Evolutionary conservation across 1,139 yeast genomes (phyloP), one percentile per base, ranked within the genome.

Genomic region (Debaryomycetaceae sp.): DNA sequence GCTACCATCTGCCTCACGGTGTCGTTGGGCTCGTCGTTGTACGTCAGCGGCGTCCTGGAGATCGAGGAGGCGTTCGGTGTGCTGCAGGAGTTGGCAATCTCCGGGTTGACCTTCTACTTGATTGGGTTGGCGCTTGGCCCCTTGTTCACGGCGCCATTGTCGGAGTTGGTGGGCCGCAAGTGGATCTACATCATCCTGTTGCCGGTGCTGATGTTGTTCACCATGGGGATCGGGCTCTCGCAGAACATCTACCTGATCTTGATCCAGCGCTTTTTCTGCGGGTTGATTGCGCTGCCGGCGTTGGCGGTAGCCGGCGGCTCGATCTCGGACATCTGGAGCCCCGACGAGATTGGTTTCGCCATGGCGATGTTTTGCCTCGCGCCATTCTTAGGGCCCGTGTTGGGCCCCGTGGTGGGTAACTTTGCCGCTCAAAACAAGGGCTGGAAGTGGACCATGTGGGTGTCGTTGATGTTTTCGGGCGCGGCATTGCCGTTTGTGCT

Each of bases 221-320:
- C 79, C 17, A 75, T 81, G 81, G 91, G 89, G 35, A 81, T 81
- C 32, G 89, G 85, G 10, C 61, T 80, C 36, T 61, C 84, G 1
- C 53, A 63, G 18, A 72, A 79, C 40, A 75, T 81, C 39, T 57
- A 72, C 32, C 63, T 73, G 17, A 63, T 83, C 24, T 60, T 84
- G 29, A 81, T 85, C 2, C 59, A 84, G 32, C 66, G 96, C 43
- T 83, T 86, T 51, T 74, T 88, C 43, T 72, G 88, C 23, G 96
- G 96, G 3, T 65, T 82, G 19, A 67, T 83, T 36, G 84, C 93
- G 1, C 77, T 91, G 4, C 96, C 96, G 4, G 88, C 94, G 0
- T 65, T 88, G 49, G 79, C 94, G 3, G 77, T 84, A 43, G 95
- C 91, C 9, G 93, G 89, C 36, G 96, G 95, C 37, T 77, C 94